Evolutionary conservation across 768 basidiomycete genomes (phyloP).

Genomic region (Coprinopsis cinerea): DNA sequence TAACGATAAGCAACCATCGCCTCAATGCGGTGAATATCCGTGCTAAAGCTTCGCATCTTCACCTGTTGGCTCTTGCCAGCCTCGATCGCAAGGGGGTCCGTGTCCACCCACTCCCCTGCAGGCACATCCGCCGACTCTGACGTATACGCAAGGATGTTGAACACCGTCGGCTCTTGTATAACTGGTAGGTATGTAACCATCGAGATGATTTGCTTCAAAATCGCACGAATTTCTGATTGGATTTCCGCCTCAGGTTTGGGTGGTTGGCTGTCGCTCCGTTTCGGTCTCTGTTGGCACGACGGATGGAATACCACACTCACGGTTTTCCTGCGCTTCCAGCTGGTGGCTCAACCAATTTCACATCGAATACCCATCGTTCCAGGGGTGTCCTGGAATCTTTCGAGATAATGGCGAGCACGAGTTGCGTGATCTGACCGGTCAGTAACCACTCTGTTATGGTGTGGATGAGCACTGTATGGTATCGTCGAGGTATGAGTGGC

Average conservation of each 20-base stretch:
- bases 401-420: slow-evolving; percentile 93
- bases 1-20: slow-evolving; percentile 98
- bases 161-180: slow-evolving; percentile 91
- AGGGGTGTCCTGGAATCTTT: slow-evolving; percentile 88
- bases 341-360: slow-evolving; percentile 72
- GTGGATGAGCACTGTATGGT: neutral
- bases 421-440: slow-evolving; percentile 85
- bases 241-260: slow-evolving; percentile 83
- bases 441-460: slow-evolving; percentile 84
- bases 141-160: slow-evolving; percentile 97
- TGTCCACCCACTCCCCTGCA: slow-evolving; percentile 92
- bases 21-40: slow-evolving; percentile 95
- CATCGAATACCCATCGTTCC: slow-evolving; percentile 98
- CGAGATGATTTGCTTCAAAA: slow-evolving; percentile 96
- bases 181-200: slow-evolving; percentile 96
- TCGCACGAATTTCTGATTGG: slow-evolving; percentile 94
- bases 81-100: slow-evolving; percentile 88
- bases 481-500: slow-evolving; percentile 8
- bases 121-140: slow-evolving; percentile 89
- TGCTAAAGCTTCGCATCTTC: slow-evolving; percentile 93
- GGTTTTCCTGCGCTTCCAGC: slow-evolving; percentile 36
- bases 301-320: slow-evolving; percentile 31
- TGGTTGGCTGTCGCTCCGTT: slow-evolving; percentile 31
- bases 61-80: slow-evolving; percentile 90
- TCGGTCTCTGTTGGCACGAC: slow-evolving; percentile 4